Evolutionary conservation across 768 basidiomycete species (phyloP).

Genomic region (Termitomyces sp.): DNA sequence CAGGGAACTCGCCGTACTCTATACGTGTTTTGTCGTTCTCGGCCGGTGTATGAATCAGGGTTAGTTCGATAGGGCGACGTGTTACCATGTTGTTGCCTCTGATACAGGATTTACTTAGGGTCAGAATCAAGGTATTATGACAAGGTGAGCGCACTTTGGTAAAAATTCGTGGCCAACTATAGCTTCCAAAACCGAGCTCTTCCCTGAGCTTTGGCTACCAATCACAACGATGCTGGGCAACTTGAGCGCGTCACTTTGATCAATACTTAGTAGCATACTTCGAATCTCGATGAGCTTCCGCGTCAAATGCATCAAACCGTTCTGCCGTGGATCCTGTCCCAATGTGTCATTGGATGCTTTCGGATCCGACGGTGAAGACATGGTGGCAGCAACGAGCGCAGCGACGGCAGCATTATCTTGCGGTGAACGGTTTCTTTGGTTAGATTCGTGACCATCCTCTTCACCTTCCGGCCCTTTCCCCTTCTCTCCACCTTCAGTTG

Average conservation of each 20-base stretch:
- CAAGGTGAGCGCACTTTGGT: slow-evolving; percentile 71
- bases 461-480: slow-evolving; percentile 24
- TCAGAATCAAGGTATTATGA: slow-evolving; percentile 1
- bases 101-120: not conserved
- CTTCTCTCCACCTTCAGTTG: slow-evolving; percentile 22
- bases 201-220: slow-evolving; percentile 97
- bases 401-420: slow-evolving; percentile 65
- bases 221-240: slow-evolving; percentile 97
- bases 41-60: slow-evolving; percentile 86
- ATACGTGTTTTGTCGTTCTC: slow-evolving; percentile 46
- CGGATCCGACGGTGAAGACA: slow-evolving; percentile 71
- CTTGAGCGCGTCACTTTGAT: slow-evolving; percentile 91
- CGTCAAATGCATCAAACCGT: slow-evolving; percentile 91
- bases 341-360: slow-evolving; percentile 32
- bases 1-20: slow-evolving; percentile 95
- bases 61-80: slow-evolving; percentile 95
- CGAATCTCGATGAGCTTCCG: slow-evolving; percentile 95
- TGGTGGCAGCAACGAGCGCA: slow-evolving; percentile 69
- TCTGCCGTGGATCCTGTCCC: slow-evolving; percentile 49
- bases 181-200: slow-evolving; percentile 95
- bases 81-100: slow-evolving; percentile 99
- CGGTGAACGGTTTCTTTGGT: slow-evolving; percentile 41
- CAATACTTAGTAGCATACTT: slow-evolving; percentile 90
- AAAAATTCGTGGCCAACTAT: slow-evolving; percentile 98
- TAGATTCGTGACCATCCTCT: slow-evolving; percentile 26